Percentiles rank a stretch among this genome's conserved stretches.
These are phyloP conservation scores for Cenchrus americanus DNA, from an alignment of 176 grass and related monocot species.

Conservation along the genomic window DNA sequence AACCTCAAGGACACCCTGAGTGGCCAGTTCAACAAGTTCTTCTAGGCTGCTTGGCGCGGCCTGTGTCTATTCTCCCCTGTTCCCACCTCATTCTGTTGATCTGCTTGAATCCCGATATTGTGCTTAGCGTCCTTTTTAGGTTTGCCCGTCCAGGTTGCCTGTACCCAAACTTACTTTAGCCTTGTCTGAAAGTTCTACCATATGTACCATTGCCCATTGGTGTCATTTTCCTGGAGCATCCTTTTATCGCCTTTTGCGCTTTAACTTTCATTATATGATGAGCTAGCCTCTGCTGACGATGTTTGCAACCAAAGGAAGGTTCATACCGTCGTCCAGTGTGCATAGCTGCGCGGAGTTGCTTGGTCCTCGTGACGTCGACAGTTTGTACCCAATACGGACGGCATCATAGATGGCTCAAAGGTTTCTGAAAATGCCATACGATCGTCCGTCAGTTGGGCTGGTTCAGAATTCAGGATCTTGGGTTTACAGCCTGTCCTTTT, in stretches of 20 bases:
- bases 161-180: slow-evolving; percentile 29
- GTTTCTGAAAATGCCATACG: too few species aligned
- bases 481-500: background rate
- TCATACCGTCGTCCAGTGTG: background rate
- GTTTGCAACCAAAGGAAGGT: background rate
- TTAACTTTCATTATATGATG: slow-evolving; percentile 24
- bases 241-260: background rate
- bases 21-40: slow-evolving; percentile 76
- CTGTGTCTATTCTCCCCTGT: slow-evolving; percentile 42
- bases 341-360: slow-evolving; percentile 9
- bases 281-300: background rate
- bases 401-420: background rate
- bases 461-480: background rate
- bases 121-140: slow-evolving; percentile 16
- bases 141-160: slow-evolving; percentile 28
- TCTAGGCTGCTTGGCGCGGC: slow-evolving; percentile 48
- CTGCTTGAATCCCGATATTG: slow-evolving; percentile 10
- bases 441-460: background rate
- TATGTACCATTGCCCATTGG: slow-evolving; percentile 2
- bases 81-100: background rate
- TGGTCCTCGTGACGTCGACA: slow-evolving; percentile 7
- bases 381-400: background rate
- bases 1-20: slow-evolving; percentile 77
- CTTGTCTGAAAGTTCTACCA: slow-evolving; percentile 31
- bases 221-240: slow-evolving; percentile 21